Evolutionary conservation across 306 rosid species (phyloP).

Genomic region (Argentina anserina): DNA sequence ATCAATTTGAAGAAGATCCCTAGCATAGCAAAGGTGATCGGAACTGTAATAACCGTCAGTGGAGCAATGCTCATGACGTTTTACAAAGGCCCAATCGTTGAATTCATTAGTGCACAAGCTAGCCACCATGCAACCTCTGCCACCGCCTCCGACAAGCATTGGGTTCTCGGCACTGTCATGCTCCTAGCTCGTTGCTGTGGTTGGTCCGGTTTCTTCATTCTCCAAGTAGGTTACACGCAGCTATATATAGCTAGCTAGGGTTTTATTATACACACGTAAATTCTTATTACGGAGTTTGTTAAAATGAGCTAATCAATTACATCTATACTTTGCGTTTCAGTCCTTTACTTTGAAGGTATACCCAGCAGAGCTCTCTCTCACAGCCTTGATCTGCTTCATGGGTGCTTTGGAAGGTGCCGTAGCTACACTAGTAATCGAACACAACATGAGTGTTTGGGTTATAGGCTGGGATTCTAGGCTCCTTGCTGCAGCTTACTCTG

Average conservation of each 20-base stretch:
- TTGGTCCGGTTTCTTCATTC: constrained; percentile 92
- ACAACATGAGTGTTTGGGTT: constrained; percentile 58
- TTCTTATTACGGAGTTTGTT: constrained; percentile 24
- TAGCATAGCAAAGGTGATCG: constrained; percentile 74
- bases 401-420: constrained; percentile 79
- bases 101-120: constrained; percentile 29
- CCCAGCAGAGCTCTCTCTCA: constrained; percentile 85
- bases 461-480: constrained; percentile 92
- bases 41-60: constrained; percentile 64
- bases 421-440: constrained; percentile 71
- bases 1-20: constrained; percentile 50
- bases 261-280: neutral
- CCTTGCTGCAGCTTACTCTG: constrained; percentile 91
- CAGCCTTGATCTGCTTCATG: constrained; percentile 67
- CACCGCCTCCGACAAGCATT: constrained; percentile 43
- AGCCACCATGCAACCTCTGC: constrained; percentile 28
- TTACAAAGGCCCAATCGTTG: constrained; percentile 78
- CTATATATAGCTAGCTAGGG: neutral
- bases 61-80: constrained; percentile 96
- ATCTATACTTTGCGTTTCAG: constrained; percentile 16
- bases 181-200: constrained; percentile 75
- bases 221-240: constrained; percentile 38
- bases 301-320: neutral
- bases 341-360: constrained; percentile 64
- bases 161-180: constrained; percentile 78